phyloP scores from a whole-genome alignment of 2,329 filamentous ascomycete genomes.

The Myriangium duriaei region DNA sequence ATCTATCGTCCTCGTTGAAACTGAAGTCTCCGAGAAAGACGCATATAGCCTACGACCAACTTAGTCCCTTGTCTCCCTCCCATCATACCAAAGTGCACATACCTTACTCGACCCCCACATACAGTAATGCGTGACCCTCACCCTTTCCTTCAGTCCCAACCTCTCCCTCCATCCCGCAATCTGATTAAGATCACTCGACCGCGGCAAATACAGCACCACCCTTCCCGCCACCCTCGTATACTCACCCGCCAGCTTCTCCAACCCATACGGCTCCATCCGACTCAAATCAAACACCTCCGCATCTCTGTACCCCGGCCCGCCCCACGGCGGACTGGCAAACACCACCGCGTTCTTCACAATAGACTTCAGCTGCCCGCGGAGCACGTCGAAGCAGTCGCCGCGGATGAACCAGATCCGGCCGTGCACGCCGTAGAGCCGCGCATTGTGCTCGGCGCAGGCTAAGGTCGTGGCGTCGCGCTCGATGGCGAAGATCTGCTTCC shows the following conservation, averaged over 20 bases:
- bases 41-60: conserved; percentile 38
- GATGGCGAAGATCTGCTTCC: conserved; percentile 75
- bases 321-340: conserved; percentile 66
- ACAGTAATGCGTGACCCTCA: conserved; percentile 79
- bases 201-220: conserved; percentile 68
- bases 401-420: conserved; percentile 74
- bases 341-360: conserved; percentile 42
- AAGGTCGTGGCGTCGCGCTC: conserved; percentile 72
- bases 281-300: conserved; percentile 68
- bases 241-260: conserved; percentile 48
- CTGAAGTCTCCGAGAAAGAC: conserved; percentile 45
- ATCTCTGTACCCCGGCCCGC: conserved; percentile 51
- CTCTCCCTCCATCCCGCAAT: conserved; percentile 40
- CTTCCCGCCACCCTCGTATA: conserved; percentile 43
- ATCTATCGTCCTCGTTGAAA: no score
- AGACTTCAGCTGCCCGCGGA: conserved; percentile 42
- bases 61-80: neutral
- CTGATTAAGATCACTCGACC: conserved; percentile 72
- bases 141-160: conserved; percentile 37
- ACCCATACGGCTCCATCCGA: conserved; percentile 78
- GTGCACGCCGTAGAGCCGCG: conserved; percentile 66
- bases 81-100: neutral
- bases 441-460: conserved; percentile 86
- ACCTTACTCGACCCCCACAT: conserved; percentile 83
- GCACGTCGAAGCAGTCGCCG: conserved; percentile 71